These are phyloP conservation scores for Penicillium angulare DNA, from an alignment of 495 filamentous ascomycete species.

Conservation along the genomic window DNA sequence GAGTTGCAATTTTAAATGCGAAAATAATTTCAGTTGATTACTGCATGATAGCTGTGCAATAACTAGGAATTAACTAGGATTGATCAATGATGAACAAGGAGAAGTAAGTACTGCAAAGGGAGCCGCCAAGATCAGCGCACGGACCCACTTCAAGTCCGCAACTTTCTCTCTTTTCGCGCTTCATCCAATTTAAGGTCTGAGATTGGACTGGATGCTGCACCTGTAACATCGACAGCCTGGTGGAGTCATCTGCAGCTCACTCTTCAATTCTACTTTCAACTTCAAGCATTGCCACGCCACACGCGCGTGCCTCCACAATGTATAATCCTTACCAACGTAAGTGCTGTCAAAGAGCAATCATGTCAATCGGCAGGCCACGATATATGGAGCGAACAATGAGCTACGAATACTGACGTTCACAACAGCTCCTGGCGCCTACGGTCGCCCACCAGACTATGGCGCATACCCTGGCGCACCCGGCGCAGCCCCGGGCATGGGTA, in stretches of 20 bases:
- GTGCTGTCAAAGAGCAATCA: too few species aligned
- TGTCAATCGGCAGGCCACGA: neutral
- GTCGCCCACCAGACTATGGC: slow-evolving; percentile 69
- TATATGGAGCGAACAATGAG: neutral
- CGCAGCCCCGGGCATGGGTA: slow-evolving; percentile 86
- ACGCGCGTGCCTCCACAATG: slow-evolving; percentile 42
- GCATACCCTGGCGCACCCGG: slow-evolving; percentile 74
- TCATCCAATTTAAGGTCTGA: neutral
- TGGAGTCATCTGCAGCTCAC: neutral
- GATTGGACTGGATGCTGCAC: too few species aligned
- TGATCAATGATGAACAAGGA: neutral
- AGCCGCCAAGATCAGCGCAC: slow-evolving; percentile 19
- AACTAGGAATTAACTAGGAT: neutral
- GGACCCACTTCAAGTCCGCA: slow-evolving; percentile 11
- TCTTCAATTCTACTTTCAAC: neutral
- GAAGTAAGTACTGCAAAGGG: neutral
- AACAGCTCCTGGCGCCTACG: slow-evolving; percentile 56
- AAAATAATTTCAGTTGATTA: too few species aligned
- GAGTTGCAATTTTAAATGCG: too few species aligned
- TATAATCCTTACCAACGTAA: slow-evolving; percentile 81
- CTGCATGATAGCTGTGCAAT: too few species aligned
- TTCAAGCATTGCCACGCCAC: neutral
- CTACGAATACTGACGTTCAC: slow-evolving; percentile 12
- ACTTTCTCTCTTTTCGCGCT: slow-evolving; percentile 17
- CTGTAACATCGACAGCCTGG: neutral